Evolutionary conservation across 192 early-diverging fungal species (phyloP).

Genomic region (Rhizophagus prolifer): DNA sequence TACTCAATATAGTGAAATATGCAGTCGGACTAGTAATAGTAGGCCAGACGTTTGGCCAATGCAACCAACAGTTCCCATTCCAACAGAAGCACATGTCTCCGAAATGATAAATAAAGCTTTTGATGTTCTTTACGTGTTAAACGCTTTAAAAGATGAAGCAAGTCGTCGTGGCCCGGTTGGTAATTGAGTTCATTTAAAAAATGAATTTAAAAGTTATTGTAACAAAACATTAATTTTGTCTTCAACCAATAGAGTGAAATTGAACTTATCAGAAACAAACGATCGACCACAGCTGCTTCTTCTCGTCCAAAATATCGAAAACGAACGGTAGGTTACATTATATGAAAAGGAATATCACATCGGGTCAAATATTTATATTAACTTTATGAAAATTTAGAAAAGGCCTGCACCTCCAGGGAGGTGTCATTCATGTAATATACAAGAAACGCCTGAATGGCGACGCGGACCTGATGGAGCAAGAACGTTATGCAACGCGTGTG

Average conservation of each 20-base stretch:
- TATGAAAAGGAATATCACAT: not conserved
- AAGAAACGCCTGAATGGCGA: conserved; percentile 92
- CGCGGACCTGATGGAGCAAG: conserved; percentile 88
- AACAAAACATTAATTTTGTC: not conserved
- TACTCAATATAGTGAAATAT: not conserved
- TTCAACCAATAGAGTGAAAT: conserved; percentile 8
- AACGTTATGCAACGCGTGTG: conserved; percentile 95
- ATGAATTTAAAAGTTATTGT: no score
- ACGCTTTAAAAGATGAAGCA: conserved; percentile 17
- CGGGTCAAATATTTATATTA: not conserved
- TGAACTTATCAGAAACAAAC: conserved; percentile 11
- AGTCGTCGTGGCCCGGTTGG: not conserved
- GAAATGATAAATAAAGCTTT: conserved; percentile 23
- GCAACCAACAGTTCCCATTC: not conserved
- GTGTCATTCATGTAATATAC: conserved; percentile 78
- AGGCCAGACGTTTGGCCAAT: not conserved
- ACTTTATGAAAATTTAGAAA: conserved; percentile 31
- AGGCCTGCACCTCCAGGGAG: conserved; percentile 63
- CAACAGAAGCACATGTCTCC: not conserved
- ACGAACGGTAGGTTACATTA: not conserved
- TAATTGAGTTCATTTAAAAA: not conserved
- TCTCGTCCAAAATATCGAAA: conserved; percentile 16
- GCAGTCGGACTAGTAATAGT: not conserved
- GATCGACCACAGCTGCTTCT: not conserved
- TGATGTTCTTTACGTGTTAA: conserved; percentile 9